Percentiles rank a stretch among this genome's conserved stretches.
phyloP scores from a whole-genome alignment of 495 filamentous ascomycete species.

The Hypoxylon intermedium region DNA sequence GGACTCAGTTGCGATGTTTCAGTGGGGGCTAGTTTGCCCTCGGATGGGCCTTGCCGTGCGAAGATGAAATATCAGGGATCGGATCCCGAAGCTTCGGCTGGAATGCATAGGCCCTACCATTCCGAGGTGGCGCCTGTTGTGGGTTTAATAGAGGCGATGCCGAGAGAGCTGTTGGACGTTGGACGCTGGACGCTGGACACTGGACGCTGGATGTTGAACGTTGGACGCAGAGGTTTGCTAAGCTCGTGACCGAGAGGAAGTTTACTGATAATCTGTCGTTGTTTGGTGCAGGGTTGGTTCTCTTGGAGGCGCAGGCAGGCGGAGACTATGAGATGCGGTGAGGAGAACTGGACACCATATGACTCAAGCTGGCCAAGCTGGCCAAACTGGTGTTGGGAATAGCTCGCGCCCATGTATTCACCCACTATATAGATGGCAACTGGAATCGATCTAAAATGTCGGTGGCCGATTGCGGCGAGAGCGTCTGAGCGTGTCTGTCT shows the following conservation, averaged over 20 bases:
- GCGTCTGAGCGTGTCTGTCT: constrained; percentile 3
- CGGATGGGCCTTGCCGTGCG: constrained; percentile 21
- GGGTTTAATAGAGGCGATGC: constrained; percentile 1
- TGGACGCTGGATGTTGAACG: no score
- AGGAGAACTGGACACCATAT: constrained; percentile 33
- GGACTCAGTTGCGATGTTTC: constrained; percentile 28
- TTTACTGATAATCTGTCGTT: constrained; percentile 16
- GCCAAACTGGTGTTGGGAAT: constrained; percentile 15
- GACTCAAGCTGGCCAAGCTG: constrained; percentile 28
- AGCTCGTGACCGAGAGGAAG: constrained; percentile 5
- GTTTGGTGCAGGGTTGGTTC: constrained; percentile 22
- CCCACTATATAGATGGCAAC: constrained; percentile 18
- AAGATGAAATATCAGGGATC: constrained; percentile 9
- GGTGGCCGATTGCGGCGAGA: constrained; percentile 21
- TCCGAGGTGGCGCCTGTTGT: constrained; percentile 21
- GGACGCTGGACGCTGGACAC: no score
- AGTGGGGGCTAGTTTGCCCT: constrained; percentile 19
- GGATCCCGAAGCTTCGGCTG: constrained; percentile 15
- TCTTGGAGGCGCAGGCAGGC: constrained; percentile 23
- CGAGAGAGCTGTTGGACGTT: constrained; percentile 7
- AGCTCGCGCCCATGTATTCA: constrained; percentile 23
- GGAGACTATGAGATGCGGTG: constrained; percentile 36
- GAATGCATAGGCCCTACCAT: constrained; percentile 8
- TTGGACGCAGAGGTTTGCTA: background rate
- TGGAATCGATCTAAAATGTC: constrained; percentile 16